Percentiles rank a stretch among this genome's conserved stretches.
These are phyloP conservation scores for Pseudogymnoascus sp. DNA, from an alignment of 2,329 filamentous ascomycete species.

Conservation along the genomic window DNA sequence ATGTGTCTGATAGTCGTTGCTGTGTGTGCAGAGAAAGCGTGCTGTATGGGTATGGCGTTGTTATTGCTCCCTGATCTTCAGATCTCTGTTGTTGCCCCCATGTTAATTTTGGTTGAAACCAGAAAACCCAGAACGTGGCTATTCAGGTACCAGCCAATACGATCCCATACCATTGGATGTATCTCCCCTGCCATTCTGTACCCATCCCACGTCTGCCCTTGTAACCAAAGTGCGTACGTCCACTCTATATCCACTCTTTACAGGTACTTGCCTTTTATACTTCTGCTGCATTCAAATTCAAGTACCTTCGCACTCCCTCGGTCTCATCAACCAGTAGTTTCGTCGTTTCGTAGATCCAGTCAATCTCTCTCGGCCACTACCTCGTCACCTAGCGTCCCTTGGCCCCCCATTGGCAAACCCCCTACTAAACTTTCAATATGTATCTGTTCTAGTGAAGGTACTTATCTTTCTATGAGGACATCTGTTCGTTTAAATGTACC, in stretches of 20 bases:
- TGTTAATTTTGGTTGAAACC: conserved; percentile 5
- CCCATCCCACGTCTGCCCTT: not conserved
- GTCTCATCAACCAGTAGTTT: not conserved
- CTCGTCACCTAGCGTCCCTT: not conserved
- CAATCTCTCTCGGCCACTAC: conserved; percentile 7
- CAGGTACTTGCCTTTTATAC: not conserved
- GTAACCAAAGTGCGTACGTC: not conserved
- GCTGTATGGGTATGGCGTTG: not conserved
- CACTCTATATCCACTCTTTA: not conserved
- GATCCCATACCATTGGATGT: not conserved
- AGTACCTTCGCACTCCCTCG: not conserved
- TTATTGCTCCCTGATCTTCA: not conserved
- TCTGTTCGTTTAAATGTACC: not conserved
- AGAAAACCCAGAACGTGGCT: conserved; percentile 4
- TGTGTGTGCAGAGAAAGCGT: not conserved
- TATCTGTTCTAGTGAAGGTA: not conserved
- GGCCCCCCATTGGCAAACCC: not conserved
- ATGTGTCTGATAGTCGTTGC: not conserved
- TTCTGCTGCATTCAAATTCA: not conserved
- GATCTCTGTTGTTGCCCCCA: not conserved
- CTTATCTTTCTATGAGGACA: not conserved
- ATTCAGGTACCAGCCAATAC: conserved; percentile 1
- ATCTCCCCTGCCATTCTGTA: not conserved
- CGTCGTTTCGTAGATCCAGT: not conserved
- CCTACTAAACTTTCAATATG: not conserved